A percentile compares a stretch with the other conserved stretches of the same genome.
Conservation (phyloP, 345 rosid species). For the Turritis glabra region DNA sequence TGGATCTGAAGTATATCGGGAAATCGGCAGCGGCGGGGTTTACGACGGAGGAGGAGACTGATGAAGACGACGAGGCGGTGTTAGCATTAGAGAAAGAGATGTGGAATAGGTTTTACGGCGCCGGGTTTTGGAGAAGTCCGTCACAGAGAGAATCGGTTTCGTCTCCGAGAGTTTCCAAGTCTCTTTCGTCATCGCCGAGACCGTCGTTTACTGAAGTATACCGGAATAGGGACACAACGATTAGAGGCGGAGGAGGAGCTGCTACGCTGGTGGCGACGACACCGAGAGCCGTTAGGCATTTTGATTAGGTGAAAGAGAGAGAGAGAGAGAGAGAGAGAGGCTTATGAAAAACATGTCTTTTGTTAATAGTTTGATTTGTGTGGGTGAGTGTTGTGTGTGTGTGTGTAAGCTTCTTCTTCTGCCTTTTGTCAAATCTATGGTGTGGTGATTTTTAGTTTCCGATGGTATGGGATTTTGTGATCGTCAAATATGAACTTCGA, state of each 20-base stretch:
- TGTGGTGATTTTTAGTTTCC: conserved; percentile 6
- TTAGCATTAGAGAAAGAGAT: conserved; percentile 58
- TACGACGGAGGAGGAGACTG: conserved; percentile 37
- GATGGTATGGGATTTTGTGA: conserved; percentile 24
- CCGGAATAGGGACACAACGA: not conserved
- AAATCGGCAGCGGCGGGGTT: conserved; percentile 24
- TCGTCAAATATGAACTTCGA: conserved; percentile 4
- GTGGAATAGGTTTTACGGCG: conserved; percentile 60
- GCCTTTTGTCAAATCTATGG: conserved; percentile 11
- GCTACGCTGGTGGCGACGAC: conserved; percentile 23
- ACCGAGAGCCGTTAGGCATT: conserved; percentile 24
- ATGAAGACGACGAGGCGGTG: conserved; percentile 44
- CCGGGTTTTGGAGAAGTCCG: conserved; percentile 78
- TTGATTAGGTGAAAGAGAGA: conserved; percentile 10
- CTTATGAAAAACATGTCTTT: not conserved
- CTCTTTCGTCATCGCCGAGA: conserved; percentile 22
- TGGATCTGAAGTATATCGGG: conserved; percentile 18
- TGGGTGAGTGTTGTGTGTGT: not conserved
- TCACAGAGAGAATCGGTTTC: conserved; percentile 48
- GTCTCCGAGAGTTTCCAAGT: conserved; percentile 26
- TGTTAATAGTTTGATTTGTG: conserved; percentile 31
- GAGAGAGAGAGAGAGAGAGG: not conserved
- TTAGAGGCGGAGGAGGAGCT: conserved; percentile 9
- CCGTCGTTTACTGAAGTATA: conserved; percentile 21
- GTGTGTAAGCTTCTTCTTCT: not conserved